A percentile compares a stretch with the other conserved stretches of the same genome.
phyloP scores from a whole-genome alignment of 768 basidiomycete species.

The Kwoniella europaea region DNA sequence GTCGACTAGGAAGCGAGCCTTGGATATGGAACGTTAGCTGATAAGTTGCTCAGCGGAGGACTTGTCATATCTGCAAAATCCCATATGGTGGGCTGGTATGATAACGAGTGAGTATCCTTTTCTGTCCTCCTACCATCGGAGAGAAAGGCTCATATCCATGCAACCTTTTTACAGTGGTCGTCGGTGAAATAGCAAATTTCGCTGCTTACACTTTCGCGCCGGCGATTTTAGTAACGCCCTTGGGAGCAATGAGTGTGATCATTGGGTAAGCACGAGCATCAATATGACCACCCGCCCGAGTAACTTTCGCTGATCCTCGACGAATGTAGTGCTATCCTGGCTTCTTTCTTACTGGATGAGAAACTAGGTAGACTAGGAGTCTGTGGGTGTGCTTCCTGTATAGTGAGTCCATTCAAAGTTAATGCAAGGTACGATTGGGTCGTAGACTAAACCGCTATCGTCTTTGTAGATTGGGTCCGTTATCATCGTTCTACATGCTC shows the following conservation, averaged over 20 bases:
- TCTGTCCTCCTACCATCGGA: not conserved
- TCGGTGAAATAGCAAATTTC: conserved; percentile 84
- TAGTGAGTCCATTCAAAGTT: conserved; percentile 37
- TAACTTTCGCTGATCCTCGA: not conserved
- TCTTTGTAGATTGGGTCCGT: conserved; percentile 72
- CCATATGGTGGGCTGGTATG: conserved; percentile 98
- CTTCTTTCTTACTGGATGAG: conserved; percentile 90
- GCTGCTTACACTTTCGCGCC: conserved; percentile 98
- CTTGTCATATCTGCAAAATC: conserved; percentile 82
- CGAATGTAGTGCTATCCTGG: conserved; percentile 77
- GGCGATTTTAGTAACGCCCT: conserved; percentile 94
- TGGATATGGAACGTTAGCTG: conserved; percentile 54
- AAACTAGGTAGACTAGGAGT: conserved; percentile 87
- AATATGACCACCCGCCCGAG: not conserved
- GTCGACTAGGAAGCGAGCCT: not conserved
- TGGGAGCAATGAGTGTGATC: conserved; percentile 95
- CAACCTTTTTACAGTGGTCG: conserved; percentile 68
- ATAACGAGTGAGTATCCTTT: conserved; percentile 71
- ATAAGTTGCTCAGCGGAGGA: conserved; percentile 68
- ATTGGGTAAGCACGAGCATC: conserved; percentile 70
- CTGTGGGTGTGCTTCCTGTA: conserved; percentile 58
- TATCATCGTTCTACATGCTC: conserved; percentile 94
- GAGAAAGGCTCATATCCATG: conserved; percentile 25
- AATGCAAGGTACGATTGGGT: not conserved
- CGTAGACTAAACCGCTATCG: not conserved